phyloP scores from a whole-genome alignment of 345 rosid genomes.

The Salix dunnii region DNA sequence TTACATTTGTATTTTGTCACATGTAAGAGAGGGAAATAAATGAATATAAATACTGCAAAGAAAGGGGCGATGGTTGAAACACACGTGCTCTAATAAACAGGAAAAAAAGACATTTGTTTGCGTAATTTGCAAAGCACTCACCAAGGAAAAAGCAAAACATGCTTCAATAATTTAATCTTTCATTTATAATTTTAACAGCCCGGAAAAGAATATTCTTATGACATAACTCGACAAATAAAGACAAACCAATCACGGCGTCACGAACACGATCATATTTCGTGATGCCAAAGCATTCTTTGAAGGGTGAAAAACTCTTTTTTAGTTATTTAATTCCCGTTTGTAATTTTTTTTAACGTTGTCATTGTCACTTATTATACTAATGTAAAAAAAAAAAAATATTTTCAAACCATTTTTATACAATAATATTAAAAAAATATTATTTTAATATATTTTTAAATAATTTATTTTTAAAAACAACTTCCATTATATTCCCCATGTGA shows the following conservation, averaged over 20 bases:
- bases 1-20: too few species aligned
- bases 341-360: neutral
- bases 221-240: neutral
- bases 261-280: constrained; percentile 6
- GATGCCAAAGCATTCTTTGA: constrained; percentile 9
- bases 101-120: neutral
- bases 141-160: constrained; percentile 32
- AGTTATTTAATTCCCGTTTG: neutral
- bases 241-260: constrained; percentile 3
- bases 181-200: neutral
- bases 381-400: too few species aligned
- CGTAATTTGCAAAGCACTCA: neutral
- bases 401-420: too few species aligned
- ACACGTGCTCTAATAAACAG: neutral
- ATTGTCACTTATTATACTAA: neutral
- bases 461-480: too few species aligned
- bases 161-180: constrained; percentile 9
- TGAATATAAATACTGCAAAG: too few species aligned
- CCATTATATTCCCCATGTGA: too few species aligned
- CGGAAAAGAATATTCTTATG: neutral
- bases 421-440: too few species aligned
- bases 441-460: too few species aligned
- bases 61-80: neutral
- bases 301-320: too few species aligned
- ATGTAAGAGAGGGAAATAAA: too few species aligned